These are phyloP conservation scores for Zoysia matrella DNA, from an alignment of 202 grass and related monocot genomes.

Conservation along the genomic window DNA sequence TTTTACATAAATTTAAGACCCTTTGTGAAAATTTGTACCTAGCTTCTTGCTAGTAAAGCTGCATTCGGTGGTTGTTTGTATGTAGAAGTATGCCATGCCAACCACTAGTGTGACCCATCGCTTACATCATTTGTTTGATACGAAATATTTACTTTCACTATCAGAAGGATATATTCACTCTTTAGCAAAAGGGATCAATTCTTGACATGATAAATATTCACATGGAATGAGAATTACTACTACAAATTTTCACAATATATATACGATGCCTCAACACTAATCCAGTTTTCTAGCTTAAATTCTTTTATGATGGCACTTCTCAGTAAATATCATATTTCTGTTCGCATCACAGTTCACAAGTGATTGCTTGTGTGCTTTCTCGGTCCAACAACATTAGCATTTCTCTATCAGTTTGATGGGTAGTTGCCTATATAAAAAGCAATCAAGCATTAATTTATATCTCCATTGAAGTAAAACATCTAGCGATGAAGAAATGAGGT, in stretches of 20 bases:
- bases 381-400: too few relatives aligned
- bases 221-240: conserved; percentile 19
- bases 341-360: background rate
- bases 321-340: conserved; percentile 17
- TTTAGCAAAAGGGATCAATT: conserved; percentile 21
- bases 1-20: too few relatives aligned
- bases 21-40: background rate
- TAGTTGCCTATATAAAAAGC: background rate
- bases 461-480: background rate
- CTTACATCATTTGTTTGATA: too few relatives aligned
- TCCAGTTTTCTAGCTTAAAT: background rate
- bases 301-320: background rate
- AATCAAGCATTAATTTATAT: background rate
- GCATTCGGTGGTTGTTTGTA: too few relatives aligned
- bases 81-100: background rate
- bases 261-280: background rate
- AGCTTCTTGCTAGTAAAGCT: background rate
- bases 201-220: conserved; percentile 20
- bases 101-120: background rate
- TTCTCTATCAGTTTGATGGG: background rate
- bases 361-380: too few relatives aligned
- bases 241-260: background rate
- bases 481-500: conserved; percentile 33
- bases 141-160: background rate
- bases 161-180: conserved; percentile 16